Evolutionary conservation across 495 filamentous ascomycete genomes (phyloP), one percentile per base, ranked within the genome.

Genomic region (Daldinia decipiens): DNA sequence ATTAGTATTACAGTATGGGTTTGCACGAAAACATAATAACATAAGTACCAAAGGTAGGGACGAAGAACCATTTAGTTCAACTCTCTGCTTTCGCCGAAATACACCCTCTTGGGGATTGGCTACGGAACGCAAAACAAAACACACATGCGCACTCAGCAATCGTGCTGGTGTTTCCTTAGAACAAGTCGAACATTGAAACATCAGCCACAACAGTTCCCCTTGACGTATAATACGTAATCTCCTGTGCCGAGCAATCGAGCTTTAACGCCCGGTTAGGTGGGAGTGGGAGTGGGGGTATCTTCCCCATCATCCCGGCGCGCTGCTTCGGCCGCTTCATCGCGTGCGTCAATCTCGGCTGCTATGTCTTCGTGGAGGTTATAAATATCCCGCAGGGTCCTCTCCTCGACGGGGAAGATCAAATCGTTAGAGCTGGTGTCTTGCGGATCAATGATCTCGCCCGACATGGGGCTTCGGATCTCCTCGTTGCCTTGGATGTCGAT

Each of bases 291-390:
- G 21, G 21, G 21, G 2, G 21, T 12, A 24, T 24, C 8, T 12
- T 47, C 43, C 43, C 4, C 4, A 12, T 19, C 4, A 47, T 24
- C 19, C 17, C 9, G 43, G 8, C 19, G 19, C 9, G 4, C 43
- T 21, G 4, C 21, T 4, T 47, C 43, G 0, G 43, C 43, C 12
- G 43, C 43, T 12, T 47, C 43, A 17, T 47, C 43, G 19, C 43
- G 43, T 4, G 43, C 43, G 8, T 47, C 43, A 11, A 47, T 47
- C 9, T 47, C 43, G 2, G 43, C 43, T 1, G 8, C 43, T 8
- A 47, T 47, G 3, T 47, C 43, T 21, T 47, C 43, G 8, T 47
- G 19, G 43, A 47, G 43, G 43, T 47, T 47, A 24, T 47, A 47
- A 5, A 47, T 24, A 24, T 47, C 43, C 17, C 43, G 43, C 7